Conservation (phyloP, 345 rosid genomes). For the Melaleuca quinquenervia region DNA sequence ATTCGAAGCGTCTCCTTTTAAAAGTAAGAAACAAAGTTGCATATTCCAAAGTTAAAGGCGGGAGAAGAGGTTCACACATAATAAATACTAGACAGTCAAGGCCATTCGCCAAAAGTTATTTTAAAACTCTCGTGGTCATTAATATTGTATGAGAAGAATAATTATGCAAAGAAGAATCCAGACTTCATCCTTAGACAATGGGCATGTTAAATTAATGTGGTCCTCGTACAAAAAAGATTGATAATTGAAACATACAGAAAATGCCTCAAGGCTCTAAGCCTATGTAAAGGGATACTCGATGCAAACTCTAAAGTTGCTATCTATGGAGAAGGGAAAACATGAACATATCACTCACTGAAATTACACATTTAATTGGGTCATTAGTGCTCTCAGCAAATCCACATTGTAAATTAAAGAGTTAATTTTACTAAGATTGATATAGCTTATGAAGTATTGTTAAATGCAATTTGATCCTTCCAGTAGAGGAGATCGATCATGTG, state of each 20-base stretch:
- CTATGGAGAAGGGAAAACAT: neutral
- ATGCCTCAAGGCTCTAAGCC: neutral
- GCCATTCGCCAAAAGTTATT: too few species aligned
- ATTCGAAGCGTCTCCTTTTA: too few species aligned
- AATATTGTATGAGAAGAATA: too few species aligned
- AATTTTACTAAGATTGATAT: neutral
- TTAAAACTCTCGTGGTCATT: too few species aligned
- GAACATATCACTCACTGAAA: neutral
- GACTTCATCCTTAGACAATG: neutral
- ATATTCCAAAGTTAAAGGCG: too few species aligned
- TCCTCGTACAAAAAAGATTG: neutral
- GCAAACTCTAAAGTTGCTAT: neutral
- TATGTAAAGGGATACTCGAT: neutral
- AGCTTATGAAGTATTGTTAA: neutral
- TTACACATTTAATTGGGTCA: neutral
- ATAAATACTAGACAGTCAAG: too few species aligned
- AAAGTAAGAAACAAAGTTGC: too few species aligned
- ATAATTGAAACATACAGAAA: neutral
- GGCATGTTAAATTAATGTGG: fast-evolving
- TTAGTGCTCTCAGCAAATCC: neutral
- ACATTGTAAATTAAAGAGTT: neutral
- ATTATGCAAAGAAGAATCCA: too few species aligned
- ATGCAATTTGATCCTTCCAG: neutral
- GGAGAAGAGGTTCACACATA: too few species aligned
- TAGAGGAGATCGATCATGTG: neutral